Conservation (phyloP, 2,329 filamentous ascomycete species). For the Gliomastix tumulicola region DNA sequence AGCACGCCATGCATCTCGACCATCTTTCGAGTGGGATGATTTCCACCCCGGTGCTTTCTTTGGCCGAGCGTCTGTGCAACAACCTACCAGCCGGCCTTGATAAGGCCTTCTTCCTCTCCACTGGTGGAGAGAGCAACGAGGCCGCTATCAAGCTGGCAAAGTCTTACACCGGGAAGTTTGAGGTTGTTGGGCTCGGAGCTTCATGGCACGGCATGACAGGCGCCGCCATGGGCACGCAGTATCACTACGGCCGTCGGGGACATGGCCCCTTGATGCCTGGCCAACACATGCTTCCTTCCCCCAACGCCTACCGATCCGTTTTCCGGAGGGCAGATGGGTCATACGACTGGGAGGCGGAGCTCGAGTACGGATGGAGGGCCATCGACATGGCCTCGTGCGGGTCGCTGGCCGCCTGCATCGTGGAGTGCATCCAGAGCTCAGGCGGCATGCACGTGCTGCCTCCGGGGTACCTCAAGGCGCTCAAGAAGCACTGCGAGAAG, state of each 20-base stretch:
- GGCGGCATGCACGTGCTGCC: constrained; percentile 56
- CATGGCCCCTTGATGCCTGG: constrained; percentile 45
- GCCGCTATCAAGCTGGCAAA: constrained; percentile 61
- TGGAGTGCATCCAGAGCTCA: constrained; percentile 53
- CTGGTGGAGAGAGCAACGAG: constrained; percentile 51
- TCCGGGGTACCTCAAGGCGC: constrained; percentile 46
- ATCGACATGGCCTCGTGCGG: constrained; percentile 53
- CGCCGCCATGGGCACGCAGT: constrained; percentile 45
- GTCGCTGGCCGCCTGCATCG: constrained; percentile 55
- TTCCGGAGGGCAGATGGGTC: constrained; percentile 51
- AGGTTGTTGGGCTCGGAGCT: constrained; percentile 52
- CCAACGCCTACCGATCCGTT: constrained; percentile 53
- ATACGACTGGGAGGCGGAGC: constrained; percentile 56
- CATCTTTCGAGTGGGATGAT: constrained; percentile 55
- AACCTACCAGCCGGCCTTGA: constrained; percentile 42
- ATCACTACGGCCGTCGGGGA: constrained; percentile 45
- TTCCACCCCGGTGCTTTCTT: constrained; percentile 46
- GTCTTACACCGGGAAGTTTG: constrained; percentile 56
- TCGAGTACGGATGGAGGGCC: constrained; percentile 53
- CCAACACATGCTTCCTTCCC: constrained; percentile 48
- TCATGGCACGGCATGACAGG: constrained; percentile 58
- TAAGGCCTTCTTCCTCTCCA: constrained; percentile 51
- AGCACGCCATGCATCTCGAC: constrained; percentile 44
- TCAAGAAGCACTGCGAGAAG: constrained; percentile 47
- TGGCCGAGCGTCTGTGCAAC: constrained; percentile 41